phyloP scores from a whole-genome alignment of 352 stramenopile species.

The Pythium insidiosum region DNA sequence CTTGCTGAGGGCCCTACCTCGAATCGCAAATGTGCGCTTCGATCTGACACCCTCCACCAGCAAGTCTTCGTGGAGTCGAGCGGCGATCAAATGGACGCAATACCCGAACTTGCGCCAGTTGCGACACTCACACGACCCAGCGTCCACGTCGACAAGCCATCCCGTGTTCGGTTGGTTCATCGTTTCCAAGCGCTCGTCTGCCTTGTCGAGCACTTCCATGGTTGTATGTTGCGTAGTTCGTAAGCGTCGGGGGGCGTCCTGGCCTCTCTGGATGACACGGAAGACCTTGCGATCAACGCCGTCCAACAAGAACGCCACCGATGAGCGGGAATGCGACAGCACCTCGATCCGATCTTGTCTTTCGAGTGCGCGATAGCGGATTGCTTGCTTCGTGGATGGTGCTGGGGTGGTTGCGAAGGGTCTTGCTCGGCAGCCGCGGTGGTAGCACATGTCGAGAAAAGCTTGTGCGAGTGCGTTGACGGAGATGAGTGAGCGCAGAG shows the following conservation, averaged over 20 bases:
- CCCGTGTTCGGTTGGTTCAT: neutral
- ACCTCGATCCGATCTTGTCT: too few species aligned
- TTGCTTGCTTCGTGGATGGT: too few species aligned
- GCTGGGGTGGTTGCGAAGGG: too few species aligned
- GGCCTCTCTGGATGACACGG: too few species aligned
- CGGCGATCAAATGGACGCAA: conserved; percentile 7
- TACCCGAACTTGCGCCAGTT: conserved; percentile 8
- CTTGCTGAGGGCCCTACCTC: neutral
- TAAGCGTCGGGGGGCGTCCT: too few species aligned
- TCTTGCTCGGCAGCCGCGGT: too few species aligned
- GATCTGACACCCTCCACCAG: neutral
- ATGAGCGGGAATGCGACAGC: too few species aligned
- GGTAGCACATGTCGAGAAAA: too few species aligned
- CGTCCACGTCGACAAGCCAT: conserved; percentile 6
- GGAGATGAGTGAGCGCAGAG: conserved; percentile 4
- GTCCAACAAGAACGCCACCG: too few species aligned
- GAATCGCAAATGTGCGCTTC: conserved; percentile 4
- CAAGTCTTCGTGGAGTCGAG: neutral
- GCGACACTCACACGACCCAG: conserved; percentile 1
- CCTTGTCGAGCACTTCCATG: neutral
- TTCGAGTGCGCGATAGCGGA: too few species aligned
- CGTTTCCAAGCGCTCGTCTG: neutral
- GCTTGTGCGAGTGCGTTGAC: conserved; percentile 7
- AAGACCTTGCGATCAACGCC: too few species aligned
- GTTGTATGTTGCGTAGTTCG: too few species aligned